phyloP scores from a whole-genome alignment of 164 flowering plant genomes.

The Umbilicus rupestris region DNA sequence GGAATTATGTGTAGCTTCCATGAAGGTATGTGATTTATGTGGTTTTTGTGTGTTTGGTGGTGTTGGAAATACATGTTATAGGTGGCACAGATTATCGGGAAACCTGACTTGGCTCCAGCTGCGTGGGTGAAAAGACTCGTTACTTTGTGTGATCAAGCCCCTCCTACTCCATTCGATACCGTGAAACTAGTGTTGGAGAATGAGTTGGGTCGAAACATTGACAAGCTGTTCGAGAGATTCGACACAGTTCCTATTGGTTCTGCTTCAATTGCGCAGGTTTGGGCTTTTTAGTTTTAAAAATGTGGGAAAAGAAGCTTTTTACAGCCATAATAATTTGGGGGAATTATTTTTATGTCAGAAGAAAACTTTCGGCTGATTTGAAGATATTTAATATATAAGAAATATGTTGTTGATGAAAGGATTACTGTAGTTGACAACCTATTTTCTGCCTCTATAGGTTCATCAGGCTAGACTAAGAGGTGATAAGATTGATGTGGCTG shows the following conservation, averaged over 20 bases:
- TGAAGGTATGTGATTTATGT: too few species aligned
- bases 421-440: conserved; percentile 5
- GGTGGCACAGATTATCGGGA: conserved; percentile 91
- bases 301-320: too few species aligned
- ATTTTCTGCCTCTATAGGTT: conserved; percentile 40
- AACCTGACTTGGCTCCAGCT: conserved; percentile 94
- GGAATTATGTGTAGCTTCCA: too few species aligned
- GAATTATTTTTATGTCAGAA: neutral
- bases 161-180: conserved; percentile 59
- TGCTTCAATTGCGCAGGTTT: conserved; percentile 98
- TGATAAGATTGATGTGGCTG: conserved; percentile 68
- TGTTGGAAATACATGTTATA: conserved; percentile 16
- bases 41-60: too few species aligned
- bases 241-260: conserved; percentile 79
- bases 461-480: conserved; percentile 85
- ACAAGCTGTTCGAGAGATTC: conserved; percentile 67
- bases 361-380: neutral
- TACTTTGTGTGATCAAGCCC: conserved; percentile 86
- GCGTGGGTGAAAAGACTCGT: conserved; percentile 96
- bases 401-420: neutral
- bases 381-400: neutral
- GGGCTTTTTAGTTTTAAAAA: neutral
- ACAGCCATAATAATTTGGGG: neutral
- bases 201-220: conserved; percentile 61
- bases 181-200: conserved; percentile 52